Base-by-base conservation (phyloP, 2,329 filamentous ascomycete genomes). In the Aspergillus fructus region DNA sequence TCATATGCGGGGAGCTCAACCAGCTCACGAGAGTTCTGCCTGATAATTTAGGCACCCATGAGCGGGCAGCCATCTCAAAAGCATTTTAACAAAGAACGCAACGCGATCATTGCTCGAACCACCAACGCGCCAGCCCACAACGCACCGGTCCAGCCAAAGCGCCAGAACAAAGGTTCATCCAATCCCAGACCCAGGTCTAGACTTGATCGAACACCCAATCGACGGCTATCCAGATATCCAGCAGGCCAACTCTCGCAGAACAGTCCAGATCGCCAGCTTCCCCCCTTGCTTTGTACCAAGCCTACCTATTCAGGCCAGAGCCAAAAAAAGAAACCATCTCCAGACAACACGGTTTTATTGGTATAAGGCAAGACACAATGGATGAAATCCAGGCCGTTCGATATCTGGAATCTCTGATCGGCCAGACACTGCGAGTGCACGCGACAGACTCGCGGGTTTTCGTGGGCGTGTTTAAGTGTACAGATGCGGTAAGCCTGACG, bases 391-490 rank as follows among this genome's bases (percentile, higher is more conserved):
- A 72, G 48, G 74, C 74, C 54, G 65, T 71, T 21, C 64, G 69
- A 49, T 79, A 77, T 59, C 63, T 79, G 42, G 70, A 77, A 37
- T 85, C 87, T 23, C 84, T 96, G 50, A 79, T 96, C 52, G 90
- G 90, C 73, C 90, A 90, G 72, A 90, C 85, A 40, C 78, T 97
- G 34, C 88, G 92, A 57, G 79, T 97, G 54, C 85, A 89, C 66
- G 90, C 89, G 13, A 90, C 86, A 4, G 93, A 97, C 71, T 86
- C 85, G 15, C 90, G 94, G 59, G 87, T 96, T 73, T 99, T 97
- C 74, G 85, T 92, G 55, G 94, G 94, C 19, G 83, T 87, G 62
- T 90, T 99, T 77, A 97, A 96, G 76, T 99, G 94, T 79, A 97
- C 93, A 30, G 94, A 99, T 79, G 86, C 89, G 59, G 92, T 96